A percentile compares a stretch with the other conserved stretches of the same genome.
Conservation (phyloP, 2,329 filamentous ascomycete species). For the Colletotrichum sp. region DNA sequence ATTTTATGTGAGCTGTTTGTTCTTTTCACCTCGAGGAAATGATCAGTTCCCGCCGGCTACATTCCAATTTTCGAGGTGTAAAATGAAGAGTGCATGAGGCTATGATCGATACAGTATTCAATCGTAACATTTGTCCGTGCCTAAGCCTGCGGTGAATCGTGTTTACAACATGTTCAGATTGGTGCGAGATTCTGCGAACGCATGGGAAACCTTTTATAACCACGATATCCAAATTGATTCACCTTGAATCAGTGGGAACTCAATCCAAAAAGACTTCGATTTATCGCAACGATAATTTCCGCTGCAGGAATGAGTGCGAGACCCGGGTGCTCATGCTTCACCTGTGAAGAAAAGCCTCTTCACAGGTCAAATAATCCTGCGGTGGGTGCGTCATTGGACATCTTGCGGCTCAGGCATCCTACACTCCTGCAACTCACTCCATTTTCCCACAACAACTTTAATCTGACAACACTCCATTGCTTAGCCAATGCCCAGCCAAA, state of each 20-base stretch:
- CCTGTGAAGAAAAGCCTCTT: too few species aligned
- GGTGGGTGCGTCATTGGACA: not conserved
- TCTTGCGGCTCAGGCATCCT: not conserved
- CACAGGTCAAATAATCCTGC: too few species aligned
- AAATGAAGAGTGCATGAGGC: too few species aligned
- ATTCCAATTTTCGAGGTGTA: rapidly evolving
- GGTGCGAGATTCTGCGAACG: too few species aligned
- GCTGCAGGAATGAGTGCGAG: too few species aligned
- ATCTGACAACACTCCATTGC: not conserved
- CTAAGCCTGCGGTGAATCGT: too few species aligned
- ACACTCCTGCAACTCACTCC: not conserved
- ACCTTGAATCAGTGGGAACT: too few species aligned
- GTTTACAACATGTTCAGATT: too few species aligned
- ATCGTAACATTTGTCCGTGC: not conserved
- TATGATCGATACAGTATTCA: rapidly evolving
- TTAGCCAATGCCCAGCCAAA: not conserved
- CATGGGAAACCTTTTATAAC: not conserved
- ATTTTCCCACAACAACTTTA: not conserved
- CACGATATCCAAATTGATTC: rapidly evolving
- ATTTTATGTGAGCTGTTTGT: rapidly evolving
- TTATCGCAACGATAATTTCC: too few species aligned
- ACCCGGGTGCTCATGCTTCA: too few species aligned
- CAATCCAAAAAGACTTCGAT: too few species aligned
- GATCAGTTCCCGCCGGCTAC: too few species aligned
- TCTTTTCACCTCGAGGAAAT: not conserved